Base-by-base conservation (phyloP, 768 basidiomycete species). In the Rhodosporidiobolus sp. region DNA sequence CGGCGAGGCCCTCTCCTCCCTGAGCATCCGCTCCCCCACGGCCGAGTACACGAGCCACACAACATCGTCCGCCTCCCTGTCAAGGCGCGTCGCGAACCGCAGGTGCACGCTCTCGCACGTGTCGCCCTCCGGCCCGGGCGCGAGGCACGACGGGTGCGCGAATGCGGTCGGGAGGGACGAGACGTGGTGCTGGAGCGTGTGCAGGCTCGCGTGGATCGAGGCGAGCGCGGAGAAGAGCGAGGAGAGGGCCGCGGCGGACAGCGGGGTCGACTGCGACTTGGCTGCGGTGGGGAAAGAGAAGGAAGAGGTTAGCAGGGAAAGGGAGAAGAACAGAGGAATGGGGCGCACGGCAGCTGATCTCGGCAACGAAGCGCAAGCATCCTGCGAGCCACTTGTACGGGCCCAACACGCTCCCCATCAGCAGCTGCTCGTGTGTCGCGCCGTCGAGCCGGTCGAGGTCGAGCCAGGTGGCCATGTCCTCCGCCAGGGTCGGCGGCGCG, bases 21-120 rank as follows among this genome's bases (percentile, higher is more conserved):
- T 48, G 46, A 66, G 7, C 46, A 66, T 32, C 56, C 65, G 34
- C 56, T 66, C 65, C 32, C 48, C 55, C 12, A 50, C 65, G 10
- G 46, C 24, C 22, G 22, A 26, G 46, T 35, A 66, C 6, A 49
- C 48, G 20, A 66, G 34, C 65, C 65, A 66, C 2, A 10, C 26
- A 19, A 16, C 46, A 24, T 66, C 56, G 56, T 66, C 65, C 55
- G 34, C 48, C 65, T 66, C 65, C 46, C 65, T 48, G 26, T 66
- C 65, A 4, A 66, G 48, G 12, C 65, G 34, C 7, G 65, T 50
- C 3, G 8, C 0, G 48, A 56, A 66, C 14, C 65, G 55, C 16
- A 66, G 38, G 28, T 66, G 65, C 0, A 66, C 32, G 7, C 22
- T 26, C 32, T 66, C 46, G 56, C 55, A 56, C 24, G 56, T 57